Conservation (phyloP, 768 basidiomycete species). For the Termitomyces sp. region DNA sequence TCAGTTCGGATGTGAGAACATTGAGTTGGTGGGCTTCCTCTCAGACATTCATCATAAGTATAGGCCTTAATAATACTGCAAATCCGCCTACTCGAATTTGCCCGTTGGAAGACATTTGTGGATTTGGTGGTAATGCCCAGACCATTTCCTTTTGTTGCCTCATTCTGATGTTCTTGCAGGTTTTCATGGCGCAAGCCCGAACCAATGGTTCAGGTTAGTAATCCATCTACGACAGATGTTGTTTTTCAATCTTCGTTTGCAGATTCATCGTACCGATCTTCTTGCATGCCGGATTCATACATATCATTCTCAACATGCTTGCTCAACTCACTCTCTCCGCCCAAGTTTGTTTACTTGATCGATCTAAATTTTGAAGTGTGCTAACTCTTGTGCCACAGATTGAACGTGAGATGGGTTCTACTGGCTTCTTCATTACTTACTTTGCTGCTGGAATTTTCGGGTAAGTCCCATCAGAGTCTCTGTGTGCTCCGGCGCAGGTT, state of each 20-base stretch:
- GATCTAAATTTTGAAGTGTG: background rate
- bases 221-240: background rate
- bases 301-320: constrained; percentile 86
- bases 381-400: constrained; percentile 44
- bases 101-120: constrained; percentile 79
- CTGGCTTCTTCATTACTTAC: constrained; percentile 82
- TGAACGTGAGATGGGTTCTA: constrained; percentile 89
- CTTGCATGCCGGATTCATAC: constrained; percentile 94
- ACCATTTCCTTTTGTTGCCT: constrained; percentile 25
- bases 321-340: constrained; percentile 80
- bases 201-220: constrained; percentile 46
- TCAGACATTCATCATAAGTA: background rate
- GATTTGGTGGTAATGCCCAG: constrained; percentile 64
- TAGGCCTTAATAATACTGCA: constrained; percentile 81
- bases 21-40: background rate
- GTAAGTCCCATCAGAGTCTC: constrained; percentile 30
- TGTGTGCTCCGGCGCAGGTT: background rate
- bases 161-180: constrained; percentile 22
- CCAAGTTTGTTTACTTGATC: constrained; percentile 43
- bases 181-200: constrained; percentile 39
- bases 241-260: constrained; percentile 8
- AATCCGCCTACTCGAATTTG: constrained; percentile 73
- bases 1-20: constrained; percentile 53
- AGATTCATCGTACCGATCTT: constrained; percentile 90
- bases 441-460: constrained; percentile 93